These are phyloP conservation scores for Acrocalymma vagum DNA, from an alignment of 2,329 filamentous ascomycete genomes.

Conservation along the genomic window DNA sequence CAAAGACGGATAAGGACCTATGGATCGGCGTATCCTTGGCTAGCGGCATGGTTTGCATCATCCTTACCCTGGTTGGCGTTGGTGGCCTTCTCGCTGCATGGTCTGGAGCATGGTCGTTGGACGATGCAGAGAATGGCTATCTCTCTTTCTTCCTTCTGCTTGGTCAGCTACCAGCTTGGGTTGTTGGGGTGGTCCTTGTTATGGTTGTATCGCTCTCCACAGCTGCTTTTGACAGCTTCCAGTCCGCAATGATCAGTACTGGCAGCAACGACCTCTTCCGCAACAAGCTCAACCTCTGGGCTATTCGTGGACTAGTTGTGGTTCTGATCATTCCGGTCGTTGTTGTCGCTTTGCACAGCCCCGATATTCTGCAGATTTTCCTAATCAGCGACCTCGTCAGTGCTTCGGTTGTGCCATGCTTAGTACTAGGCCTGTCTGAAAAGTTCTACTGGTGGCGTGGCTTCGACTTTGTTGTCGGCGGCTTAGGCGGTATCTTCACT, in stretches of 20 bases:
- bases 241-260: conserved; percentile 85
- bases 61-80: conserved; percentile 76
- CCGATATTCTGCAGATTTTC: conserved; percentile 81
- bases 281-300: conserved; percentile 80
- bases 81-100: conserved; percentile 80
- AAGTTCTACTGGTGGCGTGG: conserved; percentile 76
- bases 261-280: conserved; percentile 86
- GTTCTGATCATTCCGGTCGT: conserved; percentile 77
- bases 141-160: conserved; percentile 80
- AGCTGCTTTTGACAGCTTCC: conserved; percentile 81
- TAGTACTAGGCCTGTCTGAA: conserved; percentile 76
- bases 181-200: conserved; percentile 81
- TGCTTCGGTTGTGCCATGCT: conserved; percentile 76
- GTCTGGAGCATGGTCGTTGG: conserved; percentile 75
- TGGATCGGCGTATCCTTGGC: conserved; percentile 78
- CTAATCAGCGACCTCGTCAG: conserved; percentile 83
- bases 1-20: conserved; percentile 79
- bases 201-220: conserved; percentile 82
- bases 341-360: conserved; percentile 76
- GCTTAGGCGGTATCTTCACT: conserved; percentile 78
- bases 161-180: conserved; percentile 76
- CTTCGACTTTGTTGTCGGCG: conserved; percentile 81
- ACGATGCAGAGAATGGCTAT: conserved; percentile 68
- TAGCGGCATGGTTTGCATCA: conserved; percentile 67
- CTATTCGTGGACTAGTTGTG: conserved; percentile 74